phyloP scores from a whole-genome alignment of 495 filamentous ascomycete genomes.

The Penicillium pulvis region DNA sequence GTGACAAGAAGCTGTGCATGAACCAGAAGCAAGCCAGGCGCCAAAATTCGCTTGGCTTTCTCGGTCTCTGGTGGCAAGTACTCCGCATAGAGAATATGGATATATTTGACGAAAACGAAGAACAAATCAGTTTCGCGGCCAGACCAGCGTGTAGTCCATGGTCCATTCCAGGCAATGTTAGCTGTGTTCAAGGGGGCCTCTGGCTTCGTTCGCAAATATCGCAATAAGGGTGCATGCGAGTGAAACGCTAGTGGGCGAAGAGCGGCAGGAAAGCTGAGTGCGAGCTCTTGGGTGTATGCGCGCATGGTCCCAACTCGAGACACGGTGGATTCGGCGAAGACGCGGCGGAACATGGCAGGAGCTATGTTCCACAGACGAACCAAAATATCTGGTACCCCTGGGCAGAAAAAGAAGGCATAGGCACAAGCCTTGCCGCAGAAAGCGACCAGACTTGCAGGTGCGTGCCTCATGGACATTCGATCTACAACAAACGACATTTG shows the following conservation, averaged over 20 bases:
- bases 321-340: conserved; percentile 65
- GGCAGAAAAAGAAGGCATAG: conserved; percentile 95
- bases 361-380: conserved; percentile 80
- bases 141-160: conserved; percentile 84
- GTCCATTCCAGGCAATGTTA: conserved; percentile 81
- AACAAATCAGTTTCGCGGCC: conserved; percentile 91
- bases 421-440: conserved; percentile 95
- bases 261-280: conserved; percentile 69
- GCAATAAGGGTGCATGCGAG: conserved; percentile 61
- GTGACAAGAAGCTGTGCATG: conserved; percentile 83
- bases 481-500: conserved; percentile 91
- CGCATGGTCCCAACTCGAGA: conserved; percentile 40
- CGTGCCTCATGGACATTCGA: conserved; percentile 84
- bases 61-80: conserved; percentile 70
- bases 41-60: conserved; percentile 62
- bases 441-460: conserved; percentile 87
- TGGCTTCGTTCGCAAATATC: conserved; percentile 67
- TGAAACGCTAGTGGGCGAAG: conserved; percentile 73
- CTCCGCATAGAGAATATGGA: conserved; percentile 78
- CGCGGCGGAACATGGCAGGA: conserved; percentile 64
- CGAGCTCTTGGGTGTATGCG: conserved; percentile 55
- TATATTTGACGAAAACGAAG: conserved; percentile 92
- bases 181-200: conserved; percentile 67
- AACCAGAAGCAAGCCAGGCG: conserved; percentile 80
- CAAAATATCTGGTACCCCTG: conserved; percentile 83